phyloP scores from a whole-genome alignment of 1,284 basidiomycete species.

The Puccinia triticina region DNA sequence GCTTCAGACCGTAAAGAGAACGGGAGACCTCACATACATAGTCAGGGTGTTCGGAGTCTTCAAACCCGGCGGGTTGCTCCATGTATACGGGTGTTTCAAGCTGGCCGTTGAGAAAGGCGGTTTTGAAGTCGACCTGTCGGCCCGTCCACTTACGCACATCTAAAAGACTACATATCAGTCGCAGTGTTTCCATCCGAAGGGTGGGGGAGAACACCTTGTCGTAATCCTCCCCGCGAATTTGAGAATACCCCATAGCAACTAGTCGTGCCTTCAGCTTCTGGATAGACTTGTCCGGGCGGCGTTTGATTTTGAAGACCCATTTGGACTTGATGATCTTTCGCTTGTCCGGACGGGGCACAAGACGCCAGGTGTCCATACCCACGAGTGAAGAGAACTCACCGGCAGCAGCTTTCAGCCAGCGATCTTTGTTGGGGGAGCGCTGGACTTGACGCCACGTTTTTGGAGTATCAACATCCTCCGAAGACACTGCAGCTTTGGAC shows the following conservation, averaged over 20 bases:
- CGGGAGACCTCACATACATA: too few relatives aligned
- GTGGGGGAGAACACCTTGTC: constrained; percentile 24
- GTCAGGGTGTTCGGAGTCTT: too few relatives aligned
- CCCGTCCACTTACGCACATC: not conserved
- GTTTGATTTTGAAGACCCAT: too few relatives aligned
- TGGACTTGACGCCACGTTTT: not conserved
- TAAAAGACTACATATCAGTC: not conserved
- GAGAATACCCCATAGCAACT: too few relatives aligned
- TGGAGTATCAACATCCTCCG: not conserved
- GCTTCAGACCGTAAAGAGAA: constrained; percentile 19
- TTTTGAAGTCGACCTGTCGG: not conserved
- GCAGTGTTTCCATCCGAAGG: not conserved
- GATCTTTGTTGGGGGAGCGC: too few relatives aligned
- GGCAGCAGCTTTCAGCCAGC: not conserved
- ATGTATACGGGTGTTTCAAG: too few relatives aligned
- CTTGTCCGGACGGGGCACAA: not conserved
- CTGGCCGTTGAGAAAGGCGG: too few relatives aligned
- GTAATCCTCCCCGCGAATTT: too few relatives aligned
- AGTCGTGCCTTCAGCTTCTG: too few relatives aligned
- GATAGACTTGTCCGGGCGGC: too few relatives aligned
- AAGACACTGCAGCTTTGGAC: not conserved
- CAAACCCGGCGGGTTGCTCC: too few relatives aligned
- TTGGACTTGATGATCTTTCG: not conserved
- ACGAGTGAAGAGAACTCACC: not conserved
- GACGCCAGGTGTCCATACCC: not conserved